Base-by-base conservation (phyloP, 352 stramenopile species). In the Phytophthora meadii region DNA sequence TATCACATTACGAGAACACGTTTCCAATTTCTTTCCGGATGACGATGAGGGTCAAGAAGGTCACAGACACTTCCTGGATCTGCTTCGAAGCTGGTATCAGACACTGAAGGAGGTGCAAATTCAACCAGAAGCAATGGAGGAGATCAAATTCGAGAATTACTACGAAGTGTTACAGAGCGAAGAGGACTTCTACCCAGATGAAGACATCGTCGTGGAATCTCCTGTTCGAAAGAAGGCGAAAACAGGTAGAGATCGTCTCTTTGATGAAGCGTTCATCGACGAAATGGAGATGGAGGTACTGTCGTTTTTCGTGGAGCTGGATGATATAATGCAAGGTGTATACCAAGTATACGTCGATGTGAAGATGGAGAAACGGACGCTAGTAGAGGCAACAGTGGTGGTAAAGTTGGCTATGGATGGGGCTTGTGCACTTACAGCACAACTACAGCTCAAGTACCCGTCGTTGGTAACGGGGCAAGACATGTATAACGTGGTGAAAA, bases 301-400 rank as follows among this genome's bases (percentile, higher is more conserved):
- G 11, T 68, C 54, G 15, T 60, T 77, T 17, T 54, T 77, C 14
- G 32, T 75, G 36, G 68, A 80, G 37, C 44, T 77, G 4, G 68
- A 76, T 7, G 60, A 68, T 17, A 22, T 68, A 10, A 54, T 45
- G 12, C 37, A 67, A 34, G 42, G 27, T 6, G 67, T 74, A 6
- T 68, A 66, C 25, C 56, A 22, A 4, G 52, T 59, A 10, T 72
- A 72, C 24, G 39, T 51, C 4, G 51, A 69, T 7, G 72, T 77
- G 36, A 77, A 77, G 42, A 47, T 40, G 8, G 50, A 77, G 48
- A 22, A 59, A 10, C 68, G 71, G 12, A 75, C 72, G 27, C 30
- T 80, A 36, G 40, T 80, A 8, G 72, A 80, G 12, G 68, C 72
- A 7, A 72, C 68, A 2, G 56, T 67, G 11, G 72, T 77, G 19